Percentiles rank a stretch among this genome's conserved stretches.
These are phyloP conservation scores for Trichoderma brevicompactum DNA, from an alignment of 2,329 filamentous ascomycete genomes.

Conservation along the genomic window DNA sequence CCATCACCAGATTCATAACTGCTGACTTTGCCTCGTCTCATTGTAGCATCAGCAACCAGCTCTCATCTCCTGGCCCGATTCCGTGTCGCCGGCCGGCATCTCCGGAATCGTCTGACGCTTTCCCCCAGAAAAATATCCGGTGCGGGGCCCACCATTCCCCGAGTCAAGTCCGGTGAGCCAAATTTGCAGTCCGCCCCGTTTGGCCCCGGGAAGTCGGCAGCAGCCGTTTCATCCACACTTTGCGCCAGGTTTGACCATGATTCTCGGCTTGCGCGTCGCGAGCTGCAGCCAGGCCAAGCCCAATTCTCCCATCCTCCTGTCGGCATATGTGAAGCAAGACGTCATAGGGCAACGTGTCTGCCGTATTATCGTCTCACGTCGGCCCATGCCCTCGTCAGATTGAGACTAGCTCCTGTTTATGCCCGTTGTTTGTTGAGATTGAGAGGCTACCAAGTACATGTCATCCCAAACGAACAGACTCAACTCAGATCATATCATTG, in stretches of 20 bases:
- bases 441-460: background rate
- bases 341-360: background rate
- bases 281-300: background rate
- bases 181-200: background rate
- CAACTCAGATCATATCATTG: too few relatives aligned
- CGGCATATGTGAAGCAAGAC: background rate
- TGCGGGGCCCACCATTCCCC: background rate
- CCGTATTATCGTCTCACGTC: background rate
- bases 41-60: too few relatives aligned
- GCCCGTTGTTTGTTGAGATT: background rate
- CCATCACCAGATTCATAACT: too few relatives aligned
- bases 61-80: too few relatives aligned
- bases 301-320: background rate
- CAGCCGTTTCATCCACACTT: background rate
- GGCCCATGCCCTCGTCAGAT: background rate
- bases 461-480: too few relatives aligned
- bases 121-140: background rate
- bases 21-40: too few relatives aligned
- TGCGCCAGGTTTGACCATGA: background rate
- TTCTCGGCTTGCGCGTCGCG: background rate
- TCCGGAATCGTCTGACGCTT: background rate
- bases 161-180: slow-evolving; percentile 20
- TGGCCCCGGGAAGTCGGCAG: background rate
- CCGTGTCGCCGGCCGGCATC: background rate
- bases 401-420: background rate